Evolutionary conservation across 805 yeast species (phyloP), one percentile per base, ranked within the genome.

Genomic region (Metschnikowia drakensbergensis): DNA sequence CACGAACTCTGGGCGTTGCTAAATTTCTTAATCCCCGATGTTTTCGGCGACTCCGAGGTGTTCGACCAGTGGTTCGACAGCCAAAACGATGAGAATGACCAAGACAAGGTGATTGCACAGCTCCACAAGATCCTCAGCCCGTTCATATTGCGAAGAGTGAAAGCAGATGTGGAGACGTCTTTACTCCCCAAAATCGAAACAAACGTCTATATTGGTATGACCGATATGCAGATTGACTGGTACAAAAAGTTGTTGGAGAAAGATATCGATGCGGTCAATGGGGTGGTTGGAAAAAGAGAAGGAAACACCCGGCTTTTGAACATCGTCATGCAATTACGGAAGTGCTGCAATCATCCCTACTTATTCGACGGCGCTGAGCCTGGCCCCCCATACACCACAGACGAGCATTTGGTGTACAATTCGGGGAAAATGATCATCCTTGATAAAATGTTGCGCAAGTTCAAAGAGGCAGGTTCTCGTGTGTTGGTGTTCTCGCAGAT

Each of bases 281-380:
- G 98, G 35, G 95, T 85, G 3, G 85, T 86, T n/a, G 96, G 96
- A 1, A 90, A 89, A 66, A 77, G 96, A 49, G 98, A 92, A 64
- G 90, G 92, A 5, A 92, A 92, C 62, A 90, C 97, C 0, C 76
- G 98, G 48, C 72, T 94, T 53, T 75, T 92, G 49, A 92, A 92
- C 62, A 92, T 92, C 59, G 98, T 92, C 10, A 92, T 92, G 98
- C 98, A 92, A 67, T 74, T 92, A 54, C 78, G 98, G 60, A 92
- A 92, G 66, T 92, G 98, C 66, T 92, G 98, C 65, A 92, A 94
- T 64, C 99, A 94, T 68, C 98, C 98, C 0, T 92, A 94, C 66
- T 71, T 92, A 47, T 94, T 94, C 61, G 98, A 92, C 64, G 98
- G 99, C n/a, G 99, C 98, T 1, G 98, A 91, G 66, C 98, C 97